Evolutionary conservation across 2,329 filamentous ascomycete species (phyloP), one percentile per base, ranked within the genome.

Genomic region (Achaetomium macrosporum): DNA sequence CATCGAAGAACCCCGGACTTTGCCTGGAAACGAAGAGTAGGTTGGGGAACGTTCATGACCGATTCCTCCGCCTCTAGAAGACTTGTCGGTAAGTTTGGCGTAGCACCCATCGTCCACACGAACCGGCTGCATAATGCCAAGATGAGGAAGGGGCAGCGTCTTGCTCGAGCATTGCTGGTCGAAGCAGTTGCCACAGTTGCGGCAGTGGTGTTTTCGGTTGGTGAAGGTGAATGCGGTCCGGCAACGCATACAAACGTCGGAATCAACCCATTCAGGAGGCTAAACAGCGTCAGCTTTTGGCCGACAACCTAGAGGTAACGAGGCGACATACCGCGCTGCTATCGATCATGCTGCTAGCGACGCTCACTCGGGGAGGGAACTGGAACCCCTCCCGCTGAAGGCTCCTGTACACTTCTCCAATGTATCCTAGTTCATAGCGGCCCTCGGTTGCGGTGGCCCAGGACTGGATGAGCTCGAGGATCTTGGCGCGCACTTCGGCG

Each of bases 191-290:
- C 93, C 93, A 65, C 93, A 99, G 69, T 99, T 99, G 60, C 93
- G 85, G 66, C 93, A 99, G 69, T 99, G 93, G 67, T 99, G 93
- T 68, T 97, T 99, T 65, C 93, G 85, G 69, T 99, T 99, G 51
- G 92, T 99, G 66, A 99, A 96, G 44, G 90, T 96, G 64, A 99
- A 99, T 16, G 90, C 73, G 12, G 92, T 96, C 61, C 93, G 84
- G 69, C 93, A 99, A 66, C 93, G 87, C 90, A 99, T 96, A 69
- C 93, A 99, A 31, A 99, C 92, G 64, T 99, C 93, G 11, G 92
- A 96, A 71, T 99, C 93, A 47, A 85, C 84, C 93, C 93, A 99
- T 71, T 99, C 93, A 0, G 93, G 93, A 10, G 93, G 93, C 85
- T 95, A 63, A 50, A 13, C 5, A 36, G 3, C 7, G 51, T 59